These are phyloP conservation scores for Cryptosporidium meleagridis DNA, from an alignment of 169 alveolate species.

Conservation along the genomic window DNA sequence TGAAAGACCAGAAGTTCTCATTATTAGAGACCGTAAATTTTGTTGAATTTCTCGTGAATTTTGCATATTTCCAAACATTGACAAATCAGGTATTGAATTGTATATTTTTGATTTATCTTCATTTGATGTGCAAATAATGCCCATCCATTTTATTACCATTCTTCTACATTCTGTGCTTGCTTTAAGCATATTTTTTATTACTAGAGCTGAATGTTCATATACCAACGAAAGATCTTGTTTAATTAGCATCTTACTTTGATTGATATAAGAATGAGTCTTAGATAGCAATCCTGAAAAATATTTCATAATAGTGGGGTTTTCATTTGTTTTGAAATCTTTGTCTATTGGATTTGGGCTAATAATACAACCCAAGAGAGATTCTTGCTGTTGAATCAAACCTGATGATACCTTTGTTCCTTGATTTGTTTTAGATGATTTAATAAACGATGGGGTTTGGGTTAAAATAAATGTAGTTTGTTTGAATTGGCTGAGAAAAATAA, in stretches of 20 bases:
- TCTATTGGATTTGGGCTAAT: slow-evolving; percentile 79
- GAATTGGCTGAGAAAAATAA: slow-evolving; percentile 52
- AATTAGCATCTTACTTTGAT: slow-evolving; percentile 56
- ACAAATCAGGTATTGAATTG: slow-evolving; percentile 58
- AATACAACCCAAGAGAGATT: slow-evolving; percentile 62
- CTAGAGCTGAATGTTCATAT: slow-evolving; percentile 76
- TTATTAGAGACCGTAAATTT: slow-evolving; percentile 39
- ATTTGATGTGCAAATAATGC: slow-evolving; percentile 77
- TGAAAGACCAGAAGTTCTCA: slow-evolving; percentile 50
- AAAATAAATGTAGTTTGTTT: slow-evolving; percentile 25
- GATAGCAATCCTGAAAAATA: slow-evolving; percentile 72
- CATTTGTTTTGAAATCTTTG: slow-evolving; percentile 77
- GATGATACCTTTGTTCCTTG: slow-evolving; percentile 5
- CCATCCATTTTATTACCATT: slow-evolving; percentile 77
- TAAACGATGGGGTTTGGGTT: slow-evolving; percentile 19
- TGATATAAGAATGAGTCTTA: slow-evolving; percentile 63
- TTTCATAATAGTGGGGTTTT: slow-evolving; percentile 59
- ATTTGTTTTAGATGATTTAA: neutral
- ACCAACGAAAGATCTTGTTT: slow-evolving; percentile 78
- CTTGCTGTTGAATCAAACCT: slow-evolving; percentile 28
- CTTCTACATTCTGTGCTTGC: slow-evolving; percentile 76
- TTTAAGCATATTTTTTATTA: slow-evolving; percentile 76
- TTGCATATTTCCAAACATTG: slow-evolving; percentile 32
- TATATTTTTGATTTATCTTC: slow-evolving; percentile 77
- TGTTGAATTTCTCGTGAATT: slow-evolving; percentile 35